Evolutionary conservation across 2,329 filamentous ascomycete genomes (phyloP).

Genomic region (Exophiala phaeomuriformis): DNA sequence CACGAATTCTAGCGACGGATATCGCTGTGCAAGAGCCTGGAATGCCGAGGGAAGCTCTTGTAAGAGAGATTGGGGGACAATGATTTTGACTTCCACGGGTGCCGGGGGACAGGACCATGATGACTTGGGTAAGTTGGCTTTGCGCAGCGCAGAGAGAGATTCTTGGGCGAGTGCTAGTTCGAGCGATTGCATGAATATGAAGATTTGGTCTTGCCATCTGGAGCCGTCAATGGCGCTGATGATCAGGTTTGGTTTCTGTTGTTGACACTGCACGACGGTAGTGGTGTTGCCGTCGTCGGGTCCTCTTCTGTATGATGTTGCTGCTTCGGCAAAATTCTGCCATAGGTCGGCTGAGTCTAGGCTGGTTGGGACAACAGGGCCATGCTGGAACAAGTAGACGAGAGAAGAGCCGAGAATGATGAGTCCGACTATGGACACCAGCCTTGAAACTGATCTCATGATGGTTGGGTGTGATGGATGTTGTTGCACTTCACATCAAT

Average conservation of each 20-base stretch:
- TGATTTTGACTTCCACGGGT: conserved; percentile 35
- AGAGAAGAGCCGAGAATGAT: not conserved
- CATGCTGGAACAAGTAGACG: conserved; percentile 1
- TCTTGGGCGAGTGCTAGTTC: conserved; percentile 2
- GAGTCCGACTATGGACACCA: not conserved
- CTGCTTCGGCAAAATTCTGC: not conserved
- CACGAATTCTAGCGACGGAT: conserved; percentile 41
- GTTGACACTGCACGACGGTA: not conserved
- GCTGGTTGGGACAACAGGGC: not conserved
- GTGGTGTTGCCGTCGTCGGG: not conserved
- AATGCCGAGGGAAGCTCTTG: conserved; percentile 41
- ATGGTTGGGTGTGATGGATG: not conserved
- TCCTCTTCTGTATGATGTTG: not conserved
- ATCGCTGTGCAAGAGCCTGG: conserved; percentile 37
- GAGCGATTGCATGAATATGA: conserved; percentile 13
- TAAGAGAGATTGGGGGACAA: conserved; percentile 39
- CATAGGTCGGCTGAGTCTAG: not conserved
- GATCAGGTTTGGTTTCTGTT: conserved; percentile 6
- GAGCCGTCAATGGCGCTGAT: conserved; percentile 6
- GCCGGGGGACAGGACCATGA: conserved; percentile 2
- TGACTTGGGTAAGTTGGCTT: not conserved
- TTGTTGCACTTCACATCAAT: not conserved
- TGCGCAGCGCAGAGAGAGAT: not conserved
- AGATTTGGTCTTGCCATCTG: conserved; percentile 8
- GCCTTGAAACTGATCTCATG: conserved; percentile 1